phyloP scores from a whole-genome alignment of 2,329 filamentous ascomycete genomes.

The Lojkania enalia region DNA sequence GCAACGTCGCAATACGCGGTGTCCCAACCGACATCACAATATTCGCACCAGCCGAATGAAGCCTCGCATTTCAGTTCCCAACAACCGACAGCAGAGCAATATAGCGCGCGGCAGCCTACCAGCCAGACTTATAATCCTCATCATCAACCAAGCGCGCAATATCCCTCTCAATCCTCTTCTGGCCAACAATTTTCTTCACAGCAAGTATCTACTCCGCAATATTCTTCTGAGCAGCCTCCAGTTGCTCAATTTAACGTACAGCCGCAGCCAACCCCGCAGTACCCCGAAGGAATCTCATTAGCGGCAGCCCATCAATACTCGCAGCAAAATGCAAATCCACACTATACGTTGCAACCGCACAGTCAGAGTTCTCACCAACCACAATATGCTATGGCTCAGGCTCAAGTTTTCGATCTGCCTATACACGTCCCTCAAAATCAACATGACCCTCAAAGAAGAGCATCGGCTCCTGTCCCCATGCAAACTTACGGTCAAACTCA shows the following conservation, averaged over 20 bases:
- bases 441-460: conserved; percentile 31
- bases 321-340: conserved; percentile 17
- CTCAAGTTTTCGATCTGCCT: conserved; percentile 26
- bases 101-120: conserved; percentile 21
- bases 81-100: conserved; percentile 8
- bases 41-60: conserved; percentile 22
- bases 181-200: conserved; percentile 33
- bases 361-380: conserved; percentile 26
- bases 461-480: conserved; percentile 36
- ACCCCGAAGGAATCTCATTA: conserved; percentile 15
- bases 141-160: conserved; percentile 16
- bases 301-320: conserved; percentile 23
- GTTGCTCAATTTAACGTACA: conserved; percentile 26
- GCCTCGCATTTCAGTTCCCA: conserved; percentile 19
- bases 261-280: conserved; percentile 16
- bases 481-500: conserved; percentile 28
- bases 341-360: conserved; percentile 27
- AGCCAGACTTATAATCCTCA: conserved; percentile 11
- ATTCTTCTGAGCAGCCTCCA: conserved; percentile 20
- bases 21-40: conserved; percentile 23
- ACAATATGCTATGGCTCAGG: conserved; percentile 30
- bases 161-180: conserved; percentile 5
- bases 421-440: conserved; percentile 20
- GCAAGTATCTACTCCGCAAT: conserved; percentile 23
- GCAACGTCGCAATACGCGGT: conserved; percentile 24